Percentiles rank a stretch among this genome's conserved stretches.
Conservation (phyloP, 495 filamentous ascomycete genomes). For the Xylaria longipes region DNA sequence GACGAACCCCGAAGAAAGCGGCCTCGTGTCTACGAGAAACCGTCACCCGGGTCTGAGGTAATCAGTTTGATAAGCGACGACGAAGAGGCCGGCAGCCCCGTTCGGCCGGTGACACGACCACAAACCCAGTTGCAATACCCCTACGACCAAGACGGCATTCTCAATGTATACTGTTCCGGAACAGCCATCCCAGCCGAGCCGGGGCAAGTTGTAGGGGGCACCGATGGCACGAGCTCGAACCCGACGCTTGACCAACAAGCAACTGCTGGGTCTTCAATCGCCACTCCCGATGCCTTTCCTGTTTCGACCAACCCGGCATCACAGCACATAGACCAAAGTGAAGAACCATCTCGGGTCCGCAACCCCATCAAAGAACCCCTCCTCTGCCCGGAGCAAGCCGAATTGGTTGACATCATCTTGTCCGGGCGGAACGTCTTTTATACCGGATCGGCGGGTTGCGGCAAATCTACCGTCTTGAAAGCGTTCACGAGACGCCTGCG, state of each 20-base stretch:
- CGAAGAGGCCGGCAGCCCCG: slow-evolving; percentile 4
- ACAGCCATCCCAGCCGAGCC: background rate
- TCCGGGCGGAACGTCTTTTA: slow-evolving; percentile 64
- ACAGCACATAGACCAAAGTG: background rate
- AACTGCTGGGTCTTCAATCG: background rate
- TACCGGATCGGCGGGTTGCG: slow-evolving; percentile 66
- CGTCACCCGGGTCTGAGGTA: background rate
- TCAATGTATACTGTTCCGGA: background rate
- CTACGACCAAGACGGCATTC: background rate
- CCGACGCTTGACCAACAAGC: background rate
- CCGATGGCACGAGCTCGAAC: background rate
- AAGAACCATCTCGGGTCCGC: background rate
- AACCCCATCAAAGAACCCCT: slow-evolving; percentile 10
- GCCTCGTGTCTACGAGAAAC: background rate
- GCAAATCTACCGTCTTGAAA: slow-evolving; percentile 64
- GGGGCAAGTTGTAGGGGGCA: background rate
- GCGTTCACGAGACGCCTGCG: slow-evolving; percentile 50
- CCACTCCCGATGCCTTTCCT: background rate
- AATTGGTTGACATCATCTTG: slow-evolving; percentile 55
- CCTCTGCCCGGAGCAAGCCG: slow-evolving; percentile 53
- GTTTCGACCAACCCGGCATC: background rate
- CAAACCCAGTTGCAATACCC: background rate
- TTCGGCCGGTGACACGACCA: background rate
- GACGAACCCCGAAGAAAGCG: slow-evolving; percentile 20
- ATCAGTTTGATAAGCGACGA: slow-evolving; percentile 16